Evolutionary conservation across 306 rosid species (phyloP).

Genomic region (Cucumis sativus): DNA sequence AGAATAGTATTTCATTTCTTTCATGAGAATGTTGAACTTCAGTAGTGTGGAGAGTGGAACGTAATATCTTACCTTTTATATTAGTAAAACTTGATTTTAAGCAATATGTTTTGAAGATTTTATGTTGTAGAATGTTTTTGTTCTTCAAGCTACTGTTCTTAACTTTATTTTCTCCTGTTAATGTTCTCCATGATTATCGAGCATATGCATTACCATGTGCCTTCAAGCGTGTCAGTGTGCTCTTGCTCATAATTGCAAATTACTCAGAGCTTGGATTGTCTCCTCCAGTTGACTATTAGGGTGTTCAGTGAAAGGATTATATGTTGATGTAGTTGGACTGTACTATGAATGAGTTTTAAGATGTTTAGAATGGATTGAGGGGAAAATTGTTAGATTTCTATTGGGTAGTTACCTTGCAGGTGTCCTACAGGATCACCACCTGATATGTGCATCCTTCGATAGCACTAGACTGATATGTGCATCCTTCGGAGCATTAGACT

Average conservation of each 20-base stretch:
- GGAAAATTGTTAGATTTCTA: no score
- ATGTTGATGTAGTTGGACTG: no score
- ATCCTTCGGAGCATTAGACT: no score
- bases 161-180: background rate
- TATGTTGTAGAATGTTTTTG: background rate
- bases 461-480: no score
- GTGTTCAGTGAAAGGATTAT: no score
- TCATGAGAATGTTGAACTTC: background rate
- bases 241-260: background rate
- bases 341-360: no score
- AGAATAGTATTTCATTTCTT: background rate
- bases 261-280: slow-evolving; percentile 69
- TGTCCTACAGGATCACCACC: no score
- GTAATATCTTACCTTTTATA: background rate
- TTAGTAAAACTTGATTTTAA: background rate
- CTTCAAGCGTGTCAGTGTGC: background rate
- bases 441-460: no score
- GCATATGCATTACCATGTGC: background rate
- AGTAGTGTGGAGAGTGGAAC: background rate
- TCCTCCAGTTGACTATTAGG: slow-evolving; percentile 67
- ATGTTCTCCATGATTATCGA: background rate
- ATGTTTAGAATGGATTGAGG: no score
- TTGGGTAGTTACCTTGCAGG: no score
- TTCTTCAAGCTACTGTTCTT: background rate
- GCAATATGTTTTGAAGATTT: background rate